Conservation (phyloP, 768 basidiomycete species). For the Termitomyces sp. region DNA sequence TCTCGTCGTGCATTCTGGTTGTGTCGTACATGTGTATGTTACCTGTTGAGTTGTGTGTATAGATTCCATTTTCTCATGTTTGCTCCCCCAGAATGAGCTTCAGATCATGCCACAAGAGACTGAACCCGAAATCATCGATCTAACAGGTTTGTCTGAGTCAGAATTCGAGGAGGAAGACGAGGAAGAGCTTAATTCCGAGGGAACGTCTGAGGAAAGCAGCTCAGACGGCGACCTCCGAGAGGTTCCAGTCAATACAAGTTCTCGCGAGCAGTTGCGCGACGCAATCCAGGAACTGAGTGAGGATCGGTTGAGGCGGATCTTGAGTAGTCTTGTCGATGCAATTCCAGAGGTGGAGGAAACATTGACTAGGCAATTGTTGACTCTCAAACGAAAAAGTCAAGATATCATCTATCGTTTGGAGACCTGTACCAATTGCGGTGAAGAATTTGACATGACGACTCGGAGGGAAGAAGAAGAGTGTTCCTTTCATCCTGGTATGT, state of each 20-base stretch:
- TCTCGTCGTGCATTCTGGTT: not conserved
- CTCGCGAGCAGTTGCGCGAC: slow-evolving; percentile 34
- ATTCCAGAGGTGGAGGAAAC: slow-evolving; percentile 36
- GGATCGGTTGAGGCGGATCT: slow-evolving; percentile 34
- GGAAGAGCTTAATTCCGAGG: slow-evolving; percentile 10
- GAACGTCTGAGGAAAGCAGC: slow-evolving; percentile 20
- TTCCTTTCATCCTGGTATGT: slow-evolving; percentile 45
- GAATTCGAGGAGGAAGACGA: slow-evolving; percentile 16
- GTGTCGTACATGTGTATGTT: slow-evolving; percentile 3
- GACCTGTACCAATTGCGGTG: slow-evolving; percentile 39
- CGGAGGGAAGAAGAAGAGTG: slow-evolving; percentile 36
- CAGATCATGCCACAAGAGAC: slow-evolving; percentile 20
- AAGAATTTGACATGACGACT: slow-evolving; percentile 38
- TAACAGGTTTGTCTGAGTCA: slow-evolving; percentile 34
- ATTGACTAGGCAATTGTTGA: slow-evolving; percentile 38
- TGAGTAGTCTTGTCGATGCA: slow-evolving; percentile 31
- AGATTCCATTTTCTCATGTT: not conserved
- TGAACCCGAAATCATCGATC: slow-evolving; percentile 36
- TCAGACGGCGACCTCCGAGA: slow-evolving; percentile 25
- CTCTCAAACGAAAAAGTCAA: slow-evolving; percentile 27
- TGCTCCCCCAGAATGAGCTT: slow-evolving; percentile 1
- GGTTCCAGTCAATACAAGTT: slow-evolving; percentile 30
- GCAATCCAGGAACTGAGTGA: slow-evolving; percentile 39
- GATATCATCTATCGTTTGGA: slow-evolving; percentile 39
- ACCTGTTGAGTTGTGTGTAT: slow-evolving; percentile 4